A percentile compares a stretch with the other conserved stretches of the same genome.
Evolutionary conservation across 768 basidiomycete genomes (phyloP).

Genomic region (Trametes gibbosa): DNA sequence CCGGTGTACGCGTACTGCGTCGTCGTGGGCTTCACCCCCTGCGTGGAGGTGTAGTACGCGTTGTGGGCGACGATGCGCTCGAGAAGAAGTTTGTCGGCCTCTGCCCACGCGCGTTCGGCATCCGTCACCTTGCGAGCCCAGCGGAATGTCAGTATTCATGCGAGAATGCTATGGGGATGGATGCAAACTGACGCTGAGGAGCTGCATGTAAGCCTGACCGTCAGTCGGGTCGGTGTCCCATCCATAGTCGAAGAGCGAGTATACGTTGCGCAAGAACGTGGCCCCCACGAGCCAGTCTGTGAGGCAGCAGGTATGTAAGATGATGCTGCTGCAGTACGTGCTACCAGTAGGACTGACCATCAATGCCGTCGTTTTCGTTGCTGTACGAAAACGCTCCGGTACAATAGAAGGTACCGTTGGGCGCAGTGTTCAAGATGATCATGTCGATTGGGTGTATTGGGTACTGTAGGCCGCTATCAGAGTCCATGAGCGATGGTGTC

Average conservation of each 20-base stretch:
- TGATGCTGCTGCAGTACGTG: background rate
- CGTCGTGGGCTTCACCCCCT: no score
- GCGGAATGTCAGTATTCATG: background rate
- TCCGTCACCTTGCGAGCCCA: background rate
- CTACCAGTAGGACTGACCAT: no score
- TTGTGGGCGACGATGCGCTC: background rate
- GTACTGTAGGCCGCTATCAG: background rate
- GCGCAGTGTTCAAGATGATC: background rate
- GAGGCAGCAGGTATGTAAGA: background rate
- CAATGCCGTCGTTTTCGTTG: background rate
- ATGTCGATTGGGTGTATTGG: conserved; percentile 19
- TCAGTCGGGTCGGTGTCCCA: background rate
- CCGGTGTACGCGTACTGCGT: no score
- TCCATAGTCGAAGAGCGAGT: conserved; percentile 22
- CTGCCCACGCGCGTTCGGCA: conserved; percentile 1
- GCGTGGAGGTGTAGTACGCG: no score
- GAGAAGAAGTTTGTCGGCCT: background rate
- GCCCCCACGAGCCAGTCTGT: conserved; percentile 19
- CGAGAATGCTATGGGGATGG: background rate
- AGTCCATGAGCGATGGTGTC: no score
- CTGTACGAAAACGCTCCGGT: background rate
- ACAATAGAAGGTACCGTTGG: conserved; percentile 2
- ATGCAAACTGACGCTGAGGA: background rate
- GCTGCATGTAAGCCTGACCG: background rate
- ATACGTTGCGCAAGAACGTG: conserved; percentile 22